phyloP scores from a whole-genome alignment of 371 early-diverging fungal genomes.

The Vairimorpha necatrix region DNA sequence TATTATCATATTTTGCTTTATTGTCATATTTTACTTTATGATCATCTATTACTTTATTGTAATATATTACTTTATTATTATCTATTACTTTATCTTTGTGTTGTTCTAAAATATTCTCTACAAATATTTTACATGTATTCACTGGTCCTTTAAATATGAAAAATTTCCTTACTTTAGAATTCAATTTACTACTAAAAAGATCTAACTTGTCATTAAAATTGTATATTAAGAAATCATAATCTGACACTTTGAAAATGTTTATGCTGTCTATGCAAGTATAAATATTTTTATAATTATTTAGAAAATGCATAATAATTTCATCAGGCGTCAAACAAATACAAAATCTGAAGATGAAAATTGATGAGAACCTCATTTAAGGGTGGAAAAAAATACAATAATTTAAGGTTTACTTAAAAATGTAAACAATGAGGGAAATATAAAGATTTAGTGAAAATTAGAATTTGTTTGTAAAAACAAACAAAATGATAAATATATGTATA shows the following conservation, averaged over 20 bases:
- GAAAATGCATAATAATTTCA: neutral
- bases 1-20: no score
- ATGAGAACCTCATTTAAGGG: neutral
- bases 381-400: no score
- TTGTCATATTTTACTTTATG: no score
- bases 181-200: neutral
- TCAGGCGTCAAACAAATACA: neutral
- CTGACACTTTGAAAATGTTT: neutral
- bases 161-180: neutral
- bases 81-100: no score
- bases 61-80: no score
- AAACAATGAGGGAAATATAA: no score
- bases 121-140: neutral
- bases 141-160: neutral
- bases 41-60: no score
- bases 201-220: neutral
- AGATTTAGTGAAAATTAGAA: no score
- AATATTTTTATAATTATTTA: neutral
- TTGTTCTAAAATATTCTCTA: neutral
- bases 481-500: no score
- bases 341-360: neutral
- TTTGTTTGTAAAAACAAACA: no score
- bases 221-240: neutral
- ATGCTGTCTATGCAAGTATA: neutral
- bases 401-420: no score